Conservation (phyloP, 73 alveolate species). For the Paramecium sexaurelia region DNA sequence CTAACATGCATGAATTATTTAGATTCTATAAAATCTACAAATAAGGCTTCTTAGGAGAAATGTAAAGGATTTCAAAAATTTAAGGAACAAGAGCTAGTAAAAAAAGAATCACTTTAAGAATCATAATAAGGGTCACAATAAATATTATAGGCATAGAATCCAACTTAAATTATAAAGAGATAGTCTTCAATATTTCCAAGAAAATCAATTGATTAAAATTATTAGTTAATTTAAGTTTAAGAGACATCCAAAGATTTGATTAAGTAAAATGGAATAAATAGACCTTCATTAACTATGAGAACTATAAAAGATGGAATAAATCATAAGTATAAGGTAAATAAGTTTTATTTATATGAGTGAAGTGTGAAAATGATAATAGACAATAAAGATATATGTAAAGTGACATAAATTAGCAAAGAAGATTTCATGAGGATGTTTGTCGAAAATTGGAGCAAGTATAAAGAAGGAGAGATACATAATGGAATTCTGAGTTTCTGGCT, state of each 20-base stretch:
- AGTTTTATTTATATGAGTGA: not conserved
- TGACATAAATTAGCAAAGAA: not conserved
- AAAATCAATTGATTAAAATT: not conserved
- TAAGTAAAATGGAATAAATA: not conserved
- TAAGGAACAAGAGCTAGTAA: not conserved
- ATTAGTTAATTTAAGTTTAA: not conserved
- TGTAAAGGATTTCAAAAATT: not conserved
- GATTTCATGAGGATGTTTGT: not conserved
- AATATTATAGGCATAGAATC: not conserved
- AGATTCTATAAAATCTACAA: not conserved
- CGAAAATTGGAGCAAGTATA: not conserved
- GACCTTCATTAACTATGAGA: conserved; percentile 31
- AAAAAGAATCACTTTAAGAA: not conserved
- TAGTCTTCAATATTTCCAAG: not conserved
- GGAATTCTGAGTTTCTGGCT: not conserved
- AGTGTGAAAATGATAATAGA: conserved; percentile 12
- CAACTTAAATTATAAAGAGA: not conserved
- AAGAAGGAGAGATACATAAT: not conserved
- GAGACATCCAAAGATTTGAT: not conserved
- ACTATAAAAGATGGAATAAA: conserved; percentile 30
- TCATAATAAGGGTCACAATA: not conserved
- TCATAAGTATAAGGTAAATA: conserved; percentile 21
- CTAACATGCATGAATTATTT: not conserved
- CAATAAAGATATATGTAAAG: not conserved
- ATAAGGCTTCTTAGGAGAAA: not conserved